Base-by-base conservation (phyloP, 2,329 filamentous ascomycete genomes). In the Fusarium denticulatum region DNA sequence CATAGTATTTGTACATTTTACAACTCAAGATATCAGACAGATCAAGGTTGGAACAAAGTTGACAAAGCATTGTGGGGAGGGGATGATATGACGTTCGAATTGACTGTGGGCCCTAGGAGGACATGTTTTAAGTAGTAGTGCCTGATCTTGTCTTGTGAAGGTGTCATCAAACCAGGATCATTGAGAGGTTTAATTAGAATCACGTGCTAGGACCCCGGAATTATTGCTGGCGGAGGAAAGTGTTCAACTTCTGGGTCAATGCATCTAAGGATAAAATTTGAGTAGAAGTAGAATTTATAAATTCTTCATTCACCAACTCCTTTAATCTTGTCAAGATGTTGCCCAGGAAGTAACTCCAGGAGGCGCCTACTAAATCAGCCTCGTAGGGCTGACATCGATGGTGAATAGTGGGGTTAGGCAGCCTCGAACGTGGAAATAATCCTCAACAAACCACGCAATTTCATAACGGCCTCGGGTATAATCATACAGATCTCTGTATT, bases 261-360 rank as follows among this genome's bases (percentile, higher is more conserved):
- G 5, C 7, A 8, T n/a, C 18, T 53, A 14, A 49, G 3, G 3
- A 18, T 32, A 22, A 13, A 3, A 37, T 53, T 26, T 16, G 5
- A 22, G 9, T 12, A 37, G 1, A 20, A 6, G 3, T 26, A 20
- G 6, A 45, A 43, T 1, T 3, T 26, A 9, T 8, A 6, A 45
- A 26, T 32, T 8, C 7, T 2, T 8, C 6, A 11, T 24, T 2
- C 2, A 20, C 3, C 1, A 11, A 2, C 1, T 32, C 22, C 9
- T 8, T 20, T 11, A 5, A 11, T 15, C 2, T n/a, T 15, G 18
- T 8, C 4, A 46, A 8, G 18, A 7, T n/a, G 24, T 0, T 13
- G 7, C 30, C 7, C 7, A 6, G 9, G 9, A 7, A 12, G 6
- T 7, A n/a, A 45, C 3, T 46, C 30, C 26, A 30, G 1, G 8